These are phyloP conservation scores for Aspergillus sp. DNA, from an alignment of 2,329 filamentous ascomycete species.

Conservation along the genomic window DNA sequence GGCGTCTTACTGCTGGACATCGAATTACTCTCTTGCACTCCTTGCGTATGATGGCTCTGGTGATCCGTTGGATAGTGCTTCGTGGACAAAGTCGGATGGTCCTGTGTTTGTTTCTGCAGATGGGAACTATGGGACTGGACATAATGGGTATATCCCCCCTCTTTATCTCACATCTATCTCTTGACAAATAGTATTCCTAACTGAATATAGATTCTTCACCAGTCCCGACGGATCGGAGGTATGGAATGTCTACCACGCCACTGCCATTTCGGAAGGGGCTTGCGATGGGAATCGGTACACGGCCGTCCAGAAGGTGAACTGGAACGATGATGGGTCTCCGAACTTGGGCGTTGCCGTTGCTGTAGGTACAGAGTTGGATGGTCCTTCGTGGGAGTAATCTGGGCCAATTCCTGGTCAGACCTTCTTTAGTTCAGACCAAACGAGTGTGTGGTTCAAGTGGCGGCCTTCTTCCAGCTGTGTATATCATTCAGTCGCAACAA, in stretches of 20 bases:
- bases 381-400: constrained; percentile 1
- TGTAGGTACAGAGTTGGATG: constrained; percentile 1
- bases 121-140: constrained; percentile 58
- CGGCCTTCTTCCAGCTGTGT: background rate
- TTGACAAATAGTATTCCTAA: background rate
- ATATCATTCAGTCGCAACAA: background rate
- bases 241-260: constrained; percentile 60
- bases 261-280: constrained; percentile 47
- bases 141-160: constrained; percentile 43
- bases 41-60: constrained; percentile 54
- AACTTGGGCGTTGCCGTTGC: constrained; percentile 48
- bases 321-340: constrained; percentile 52
- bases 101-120: constrained; percentile 55
- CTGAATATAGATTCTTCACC: constrained; percentile 49
- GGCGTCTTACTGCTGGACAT: constrained; percentile 58
- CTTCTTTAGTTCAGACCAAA: too few relatives aligned
- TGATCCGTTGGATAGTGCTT: constrained; percentile 45
- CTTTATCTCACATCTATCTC: background rate
- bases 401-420: too few relatives aligned
- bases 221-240: constrained; percentile 56
- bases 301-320: constrained; percentile 53
- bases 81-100: constrained; percentile 54
- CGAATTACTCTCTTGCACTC: constrained; percentile 55
- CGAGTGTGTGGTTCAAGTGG: background rate
- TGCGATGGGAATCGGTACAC: constrained; percentile 58